Conservation (phyloP, 345 rosid genomes). For the Tarenaya hassleriana region DNA sequence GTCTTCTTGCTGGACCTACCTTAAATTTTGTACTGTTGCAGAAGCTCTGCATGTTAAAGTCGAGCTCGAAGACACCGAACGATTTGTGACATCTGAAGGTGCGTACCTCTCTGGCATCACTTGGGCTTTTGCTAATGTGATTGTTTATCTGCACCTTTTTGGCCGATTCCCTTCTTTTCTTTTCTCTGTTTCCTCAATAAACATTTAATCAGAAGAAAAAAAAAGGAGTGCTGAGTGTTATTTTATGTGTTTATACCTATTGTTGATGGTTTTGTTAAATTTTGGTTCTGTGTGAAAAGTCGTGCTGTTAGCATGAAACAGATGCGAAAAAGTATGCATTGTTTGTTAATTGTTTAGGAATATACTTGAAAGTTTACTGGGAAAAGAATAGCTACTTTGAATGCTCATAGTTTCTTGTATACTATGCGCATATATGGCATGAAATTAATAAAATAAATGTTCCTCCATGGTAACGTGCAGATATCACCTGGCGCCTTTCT, state of each 20-base stretch:
- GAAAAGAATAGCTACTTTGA: slow-evolving; percentile 12
- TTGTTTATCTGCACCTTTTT: slow-evolving; percentile 10
- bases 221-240: slow-evolving; percentile 32
- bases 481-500: slow-evolving; percentile 39
- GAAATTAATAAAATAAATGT: slow-evolving; percentile 32
- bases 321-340: slow-evolving; percentile 6
- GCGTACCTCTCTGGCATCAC: slow-evolving; percentile 20
- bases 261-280: slow-evolving; percentile 1
- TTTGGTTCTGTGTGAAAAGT: slow-evolving; percentile 4
- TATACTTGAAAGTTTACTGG: slow-evolving; percentile 28
- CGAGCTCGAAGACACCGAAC: slow-evolving; percentile 41
- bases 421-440: slow-evolving; percentile 21
- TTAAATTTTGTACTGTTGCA: slow-evolving; percentile 32
- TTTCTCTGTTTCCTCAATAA: slow-evolving; percentile 15
- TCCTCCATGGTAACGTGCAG: slow-evolving; percentile 42
- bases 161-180: slow-evolving; percentile 11
- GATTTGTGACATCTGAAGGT: slow-evolving; percentile 59
- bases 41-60: slow-evolving; percentile 66
- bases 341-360: slow-evolving; percentile 16
- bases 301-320: background rate
- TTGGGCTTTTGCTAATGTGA: slow-evolving; percentile 21
- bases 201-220: slow-evolving; percentile 28
- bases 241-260: slow-evolving; percentile 13
- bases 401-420: slow-evolving; percentile 22
- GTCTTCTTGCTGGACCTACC: slow-evolving; percentile 17